Base-by-base conservation (phyloP, 495 filamentous ascomycete genomes). In the Bombardia bombarda region DNA sequence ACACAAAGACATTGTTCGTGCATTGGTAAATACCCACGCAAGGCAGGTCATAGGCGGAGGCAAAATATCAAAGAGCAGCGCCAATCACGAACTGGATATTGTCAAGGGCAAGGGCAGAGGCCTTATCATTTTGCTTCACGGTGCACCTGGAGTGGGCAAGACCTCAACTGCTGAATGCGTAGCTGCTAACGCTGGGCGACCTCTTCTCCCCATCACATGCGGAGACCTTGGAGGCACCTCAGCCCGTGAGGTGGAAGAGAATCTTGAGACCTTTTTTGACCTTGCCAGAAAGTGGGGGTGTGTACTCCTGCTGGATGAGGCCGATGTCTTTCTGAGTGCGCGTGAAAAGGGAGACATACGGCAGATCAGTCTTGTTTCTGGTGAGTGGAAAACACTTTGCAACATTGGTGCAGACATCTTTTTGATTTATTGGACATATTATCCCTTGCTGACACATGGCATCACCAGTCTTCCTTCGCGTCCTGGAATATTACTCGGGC, bases 81-180 rank as follows among this genome's bases (percentile, higher is more conserved):
- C 26, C 9, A 28, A 28, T 8, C 2, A 13, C 13, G 3, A 84
- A 87, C 51, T 84, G 89, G 73, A 78, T 44, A 47, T 77, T 1
- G 69, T 77, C 32, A 57, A 60, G 43, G 69, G 70, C 38, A 79
- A 80, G 50, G 80, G 79, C 9, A 65, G 63, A 8, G 78, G 77
- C 1, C 54, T 82, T 0, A 65, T 78, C 6, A 53, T 69, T 22
- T 38, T 70, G 52, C 67, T 69, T 0, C 75, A 77, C 40, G 80
- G 79, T 10, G 61, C 57, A 0, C 78, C 80, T 0, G 80, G 78
- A 0, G 68, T 73, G 1, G 78, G 79, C 5, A 83, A 85, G 52
- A 82, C 80, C 0, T 58, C 73, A 0, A 83, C 78, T 0, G 78
- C 77, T 1, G 69, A 72, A 30, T 60, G 64, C 1, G 60, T 79